These are phyloP conservation scores for Cordyceps cicadae DNA, from an alignment of 2,329 filamentous ascomycete genomes.

Conservation along the genomic window DNA sequence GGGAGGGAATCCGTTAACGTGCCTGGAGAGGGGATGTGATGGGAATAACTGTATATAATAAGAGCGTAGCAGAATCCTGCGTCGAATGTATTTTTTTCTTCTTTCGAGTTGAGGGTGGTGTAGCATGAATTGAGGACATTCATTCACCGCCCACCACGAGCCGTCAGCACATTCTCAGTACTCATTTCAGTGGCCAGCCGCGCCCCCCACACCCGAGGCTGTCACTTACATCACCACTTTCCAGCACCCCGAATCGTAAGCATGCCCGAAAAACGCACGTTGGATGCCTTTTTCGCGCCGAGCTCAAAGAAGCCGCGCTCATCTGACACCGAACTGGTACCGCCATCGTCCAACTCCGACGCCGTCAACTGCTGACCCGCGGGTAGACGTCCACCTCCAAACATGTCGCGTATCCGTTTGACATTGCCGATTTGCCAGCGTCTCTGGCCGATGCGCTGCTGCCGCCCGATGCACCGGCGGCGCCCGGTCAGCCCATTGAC, in stretches of 20 bases:
- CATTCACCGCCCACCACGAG: too few species aligned
- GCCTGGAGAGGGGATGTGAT: not conserved
- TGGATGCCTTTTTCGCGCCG: constrained; percentile 61
- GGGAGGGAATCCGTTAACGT: too few species aligned
- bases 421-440: constrained; percentile 36
- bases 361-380: not conserved
- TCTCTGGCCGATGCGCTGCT: constrained; percentile 31
- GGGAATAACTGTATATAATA: not conserved
- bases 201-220: not conserved
- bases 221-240: constrained; percentile 10
- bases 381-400: constrained; percentile 24
- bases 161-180: too few species aligned
- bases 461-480: constrained; percentile 39
- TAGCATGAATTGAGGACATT: too few species aligned
- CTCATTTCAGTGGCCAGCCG: not conserved
- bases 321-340: not conserved
- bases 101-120: not conserved
- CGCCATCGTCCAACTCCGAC: not conserved
- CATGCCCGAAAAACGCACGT: constrained; percentile 48
- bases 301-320: constrained; percentile 28
- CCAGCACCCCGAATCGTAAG: not conserved
- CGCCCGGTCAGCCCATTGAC: constrained; percentile 48
- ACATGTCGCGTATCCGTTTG: constrained; percentile 42
- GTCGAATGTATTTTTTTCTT: not conserved
- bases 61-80: not conserved